phyloP scores from a whole-genome alignment of 805 yeast genomes.

The Lipomyces kockii region DNA sequence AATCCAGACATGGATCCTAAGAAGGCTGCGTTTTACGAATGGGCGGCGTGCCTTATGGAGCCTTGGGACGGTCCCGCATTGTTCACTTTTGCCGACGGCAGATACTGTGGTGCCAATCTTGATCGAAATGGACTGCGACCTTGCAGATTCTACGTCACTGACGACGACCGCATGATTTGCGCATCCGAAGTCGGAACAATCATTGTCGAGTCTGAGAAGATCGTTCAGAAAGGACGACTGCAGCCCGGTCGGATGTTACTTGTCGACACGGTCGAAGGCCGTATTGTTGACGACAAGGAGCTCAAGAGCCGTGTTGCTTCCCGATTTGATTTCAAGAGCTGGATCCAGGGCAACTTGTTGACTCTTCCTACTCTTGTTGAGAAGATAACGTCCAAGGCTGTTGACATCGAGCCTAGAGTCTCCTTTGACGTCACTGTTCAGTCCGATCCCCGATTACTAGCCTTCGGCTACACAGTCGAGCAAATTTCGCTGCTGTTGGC shows the following conservation, averaged over 20 bases:
- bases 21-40: constrained; percentile 93
- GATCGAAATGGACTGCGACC: constrained; percentile 98
- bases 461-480: constrained; percentile 94
- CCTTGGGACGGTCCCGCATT: constrained; percentile 99
- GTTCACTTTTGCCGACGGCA: constrained; percentile 94
- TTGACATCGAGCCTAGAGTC: constrained; percentile 37
- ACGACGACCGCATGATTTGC: constrained; percentile 93
- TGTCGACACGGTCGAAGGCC: constrained; percentile 91
- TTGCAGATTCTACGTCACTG: constrained; percentile 94
- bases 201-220: constrained; percentile 79
- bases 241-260: constrained; percentile 96
- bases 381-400: constrained; percentile 55
- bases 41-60: constrained; percentile 99
- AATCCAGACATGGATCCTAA: constrained; percentile 83
- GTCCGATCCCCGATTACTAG: constrained; percentile 78
- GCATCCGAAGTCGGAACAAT: constrained; percentile 99
- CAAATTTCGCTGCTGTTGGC: constrained; percentile 81
- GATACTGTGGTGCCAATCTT: constrained; percentile 97
- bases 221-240: constrained; percentile 88
- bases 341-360: constrained; percentile 87
- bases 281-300: constrained; percentile 90
- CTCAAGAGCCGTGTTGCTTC: constrained; percentile 78
- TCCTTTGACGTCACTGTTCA: constrained; percentile 55
- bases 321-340: constrained; percentile 87
- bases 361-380: constrained; percentile 74